Base-by-base conservation (phyloP, 1,284 basidiomycete genomes). In the Gomphus bonarii region DNA sequence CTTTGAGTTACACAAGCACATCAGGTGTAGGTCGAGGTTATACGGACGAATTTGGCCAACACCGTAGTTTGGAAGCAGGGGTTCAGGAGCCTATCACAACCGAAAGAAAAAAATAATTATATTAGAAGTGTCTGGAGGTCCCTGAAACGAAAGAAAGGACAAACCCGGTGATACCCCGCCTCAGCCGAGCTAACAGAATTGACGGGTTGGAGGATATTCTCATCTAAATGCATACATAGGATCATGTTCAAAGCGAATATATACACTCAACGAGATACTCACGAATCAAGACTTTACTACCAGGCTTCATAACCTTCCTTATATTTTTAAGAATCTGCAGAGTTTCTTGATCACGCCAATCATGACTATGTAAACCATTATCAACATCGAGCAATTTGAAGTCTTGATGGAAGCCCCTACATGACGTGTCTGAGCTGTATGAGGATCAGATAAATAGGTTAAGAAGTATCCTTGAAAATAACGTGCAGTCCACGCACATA, bases 21-120 rank as follows among this genome's bases (percentile, higher is more conserved):
- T 63, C 70, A 72, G 70, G 9, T 61, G 60, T 46, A 72, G 30
- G 48, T 72, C 70, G 54, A 64, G 60, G 30, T 65, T 47, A 59
- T 71, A 70, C 57, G 61, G 59, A 1, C 63, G 60, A 36, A 69
- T 58, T 25, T 60, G 63, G 10, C 70, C 70, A 3, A 65, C 66
- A 30, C 71, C 69, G 51, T 66, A 72, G 61, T 72, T 71, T 9
- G 71, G 65, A 33, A 72, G 61, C 28, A 71, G 58, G 3, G 69
- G 70, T 52, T 67, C 64, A 28, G 71, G 69, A 0, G 70, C 70
- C 69, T 70, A 59, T 36, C 35, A 36, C 28, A 42, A 55, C 22
- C n/a, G n/a, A 25, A 25, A 25, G 25, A 25, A 25, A 3, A 25
- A 25, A 25, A 25, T 25, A 10, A 30, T 50, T 14, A 36, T 20